Evolutionary conservation across 1,284 basidiomycete genomes (phyloP).

Genomic region (Afroboletus lepidellus): DNA sequence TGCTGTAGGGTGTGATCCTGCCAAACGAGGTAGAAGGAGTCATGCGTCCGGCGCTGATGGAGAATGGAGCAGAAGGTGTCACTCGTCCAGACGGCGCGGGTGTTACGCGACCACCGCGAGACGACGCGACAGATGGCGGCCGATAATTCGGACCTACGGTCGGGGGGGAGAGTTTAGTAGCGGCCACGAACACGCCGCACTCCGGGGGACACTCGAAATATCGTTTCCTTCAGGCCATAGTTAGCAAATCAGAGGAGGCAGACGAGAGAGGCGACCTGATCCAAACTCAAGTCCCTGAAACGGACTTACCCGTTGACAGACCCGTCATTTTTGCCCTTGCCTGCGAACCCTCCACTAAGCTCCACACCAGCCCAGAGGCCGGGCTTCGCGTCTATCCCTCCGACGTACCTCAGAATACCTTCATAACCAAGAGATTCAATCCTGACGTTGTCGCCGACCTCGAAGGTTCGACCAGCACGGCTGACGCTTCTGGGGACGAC

Average conservation of each 20-base stretch:
- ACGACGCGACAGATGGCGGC: conserved; percentile 80
- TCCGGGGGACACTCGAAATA: conserved; percentile 87
- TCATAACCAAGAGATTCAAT: conserved; percentile 86
- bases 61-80: conserved; percentile 46
- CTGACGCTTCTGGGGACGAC: conserved; percentile 44
- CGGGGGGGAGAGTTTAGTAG: conserved; percentile 75
- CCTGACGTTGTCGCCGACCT: conserved; percentile 77
- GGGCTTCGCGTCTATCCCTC: conserved; percentile 81
- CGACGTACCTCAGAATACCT: conserved; percentile 76
- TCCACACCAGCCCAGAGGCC: conserved; percentile 92
- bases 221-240: conserved; percentile 49
- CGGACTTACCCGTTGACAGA: conserved; percentile 78
- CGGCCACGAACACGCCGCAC: conserved; percentile 90
- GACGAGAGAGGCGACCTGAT: background rate
- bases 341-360: conserved; percentile 77
- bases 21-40: conserved; percentile 44
- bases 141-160: conserved; percentile 63
- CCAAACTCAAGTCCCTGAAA: background rate
- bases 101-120: conserved; percentile 60
- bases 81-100: conserved; percentile 43
- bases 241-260: conserved; percentile 8
- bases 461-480: conserved; percentile 49
- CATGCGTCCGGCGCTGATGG: conserved; percentile 43
- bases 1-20: conserved; percentile 37
- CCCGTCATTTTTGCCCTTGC: conserved; percentile 97